These are phyloP conservation scores for Chenopodium suecicum DNA, from an alignment of 148 eudicot genomes.

Conservation along the genomic window DNA sequence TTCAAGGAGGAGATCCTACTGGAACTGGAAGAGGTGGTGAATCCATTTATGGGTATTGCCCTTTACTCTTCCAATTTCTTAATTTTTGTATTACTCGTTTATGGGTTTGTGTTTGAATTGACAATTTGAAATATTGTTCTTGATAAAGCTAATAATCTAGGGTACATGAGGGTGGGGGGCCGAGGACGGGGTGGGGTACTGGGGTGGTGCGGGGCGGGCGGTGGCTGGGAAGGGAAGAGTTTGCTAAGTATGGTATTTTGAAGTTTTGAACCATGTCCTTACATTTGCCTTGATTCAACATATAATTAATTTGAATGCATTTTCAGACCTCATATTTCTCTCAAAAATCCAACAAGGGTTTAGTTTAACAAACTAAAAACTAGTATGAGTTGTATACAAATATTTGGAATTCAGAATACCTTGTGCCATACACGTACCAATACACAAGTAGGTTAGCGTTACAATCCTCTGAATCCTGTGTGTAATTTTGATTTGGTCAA, in stretches of 20 bases:
- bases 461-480: neutral
- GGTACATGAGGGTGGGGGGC: neutral
- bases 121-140: neutral
- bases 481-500: neutral
- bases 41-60: constrained; percentile 77
- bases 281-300: too few relatives aligned
- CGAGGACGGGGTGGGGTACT: neutral
- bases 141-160: neutral
- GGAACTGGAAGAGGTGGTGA: constrained; percentile 96
- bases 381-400: neutral
- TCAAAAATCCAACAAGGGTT: too few relatives aligned
- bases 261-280: too few relatives aligned
- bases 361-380: too few relatives aligned
- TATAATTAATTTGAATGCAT: too few relatives aligned
- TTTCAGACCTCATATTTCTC: too few relatives aligned
- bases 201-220: neutral
- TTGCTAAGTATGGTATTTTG: neutral
- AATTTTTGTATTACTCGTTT: too few relatives aligned
- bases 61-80: neutral
- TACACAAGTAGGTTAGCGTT: neutral
- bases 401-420: neutral
- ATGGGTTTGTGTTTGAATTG: neutral
- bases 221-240: neutral
- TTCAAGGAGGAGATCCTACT: constrained; percentile 98
- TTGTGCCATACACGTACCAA: neutral